phyloP scores from a whole-genome alignment of 2,329 filamentous ascomycete genomes.

The Fusarium drepaniforme region DNA sequence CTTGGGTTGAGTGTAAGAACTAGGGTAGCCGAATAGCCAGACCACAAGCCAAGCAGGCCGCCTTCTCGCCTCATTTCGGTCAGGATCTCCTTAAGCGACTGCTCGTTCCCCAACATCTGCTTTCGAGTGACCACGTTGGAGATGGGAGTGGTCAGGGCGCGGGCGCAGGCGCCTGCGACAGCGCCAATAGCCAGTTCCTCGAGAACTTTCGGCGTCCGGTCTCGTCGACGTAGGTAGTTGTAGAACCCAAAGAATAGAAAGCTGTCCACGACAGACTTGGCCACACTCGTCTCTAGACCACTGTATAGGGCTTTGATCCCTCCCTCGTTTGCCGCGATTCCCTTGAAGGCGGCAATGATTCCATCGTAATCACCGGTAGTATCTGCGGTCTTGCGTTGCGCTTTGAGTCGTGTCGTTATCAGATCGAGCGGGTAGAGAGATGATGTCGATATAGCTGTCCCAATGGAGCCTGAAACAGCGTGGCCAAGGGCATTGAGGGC shows the following conservation, averaged over 20 bases:
- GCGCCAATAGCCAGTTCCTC: conserved; percentile 83
- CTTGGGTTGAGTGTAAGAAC: conserved; percentile 88
- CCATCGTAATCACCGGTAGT: conserved; percentile 68
- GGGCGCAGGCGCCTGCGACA: conserved; percentile 79
- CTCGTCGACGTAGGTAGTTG: conserved; percentile 61
- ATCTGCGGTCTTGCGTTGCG: conserved; percentile 72
- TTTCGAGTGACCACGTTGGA: conserved; percentile 86
- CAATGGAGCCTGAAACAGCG: conserved; percentile 82
- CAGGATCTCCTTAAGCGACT: conserved; percentile 69
- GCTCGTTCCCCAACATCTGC: conserved; percentile 70
- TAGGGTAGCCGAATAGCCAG: conserved; percentile 85
- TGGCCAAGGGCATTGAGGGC: conserved; percentile 82
- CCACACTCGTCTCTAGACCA: conserved; percentile 72
- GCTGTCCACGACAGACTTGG: conserved; percentile 78
- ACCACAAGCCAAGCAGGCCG: conserved; percentile 84
- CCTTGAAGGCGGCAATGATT: conserved; percentile 75
- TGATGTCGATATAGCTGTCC: conserved; percentile 83
- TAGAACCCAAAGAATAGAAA: conserved; percentile 92
- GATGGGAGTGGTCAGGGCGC: conserved; percentile 83
- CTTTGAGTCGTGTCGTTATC: conserved; percentile 84
- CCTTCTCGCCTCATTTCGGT: conserved; percentile 75
- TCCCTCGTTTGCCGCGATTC: conserved; percentile 80
- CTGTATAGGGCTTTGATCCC: conserved; percentile 77
- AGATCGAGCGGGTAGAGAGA: conserved; percentile 85
- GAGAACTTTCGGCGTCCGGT: conserved; percentile 65